phyloP scores from a whole-genome alignment of 2,329 filamentous ascomycete genomes.

The Penicillium concentricum region DNA sequence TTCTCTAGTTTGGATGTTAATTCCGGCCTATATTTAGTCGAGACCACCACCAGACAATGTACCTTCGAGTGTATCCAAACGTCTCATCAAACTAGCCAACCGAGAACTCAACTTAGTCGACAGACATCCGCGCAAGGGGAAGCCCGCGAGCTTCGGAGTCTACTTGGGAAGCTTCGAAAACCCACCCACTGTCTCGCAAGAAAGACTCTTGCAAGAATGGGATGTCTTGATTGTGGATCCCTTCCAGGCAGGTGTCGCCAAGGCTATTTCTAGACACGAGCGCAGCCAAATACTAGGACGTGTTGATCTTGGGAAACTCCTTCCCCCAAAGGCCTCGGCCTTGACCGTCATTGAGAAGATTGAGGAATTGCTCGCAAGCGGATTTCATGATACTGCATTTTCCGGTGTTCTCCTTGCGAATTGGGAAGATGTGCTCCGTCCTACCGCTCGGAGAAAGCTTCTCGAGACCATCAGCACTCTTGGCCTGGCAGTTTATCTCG shows the following conservation, averaged over 20 bases:
- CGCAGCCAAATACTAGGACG: constrained; percentile 32
- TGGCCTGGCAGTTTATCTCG: constrained; percentile 45
- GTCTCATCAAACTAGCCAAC: constrained; percentile 24
- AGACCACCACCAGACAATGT: constrained; percentile 23
- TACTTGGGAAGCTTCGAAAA: constrained; percentile 43
- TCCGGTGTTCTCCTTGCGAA: constrained; percentile 45
- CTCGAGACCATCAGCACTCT: constrained; percentile 34
- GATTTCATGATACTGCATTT: constrained; percentile 33
- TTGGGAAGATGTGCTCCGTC: constrained; percentile 38
- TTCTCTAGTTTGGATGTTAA: background rate
- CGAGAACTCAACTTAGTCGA: constrained; percentile 23
- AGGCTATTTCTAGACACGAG: constrained; percentile 30
- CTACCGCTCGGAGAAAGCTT: constrained; percentile 30
- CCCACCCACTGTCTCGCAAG: constrained; percentile 33
- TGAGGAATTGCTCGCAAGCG: constrained; percentile 25
- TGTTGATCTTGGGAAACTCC: constrained; percentile 28
- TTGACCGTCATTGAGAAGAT: constrained; percentile 30
- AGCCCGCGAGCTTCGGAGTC: constrained; percentile 42
- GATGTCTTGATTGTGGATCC: constrained; percentile 49
- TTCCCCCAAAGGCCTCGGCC: constrained; percentile 22
- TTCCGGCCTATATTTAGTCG: constrained; percentile 18
- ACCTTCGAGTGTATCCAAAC: constrained; percentile 23
- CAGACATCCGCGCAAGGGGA: constrained; percentile 14
- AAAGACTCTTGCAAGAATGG: constrained; percentile 42
- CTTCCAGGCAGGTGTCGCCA: constrained; percentile 34